Evolutionary conservation across 2,329 filamentous ascomycete species (phyloP).

Genomic region (Neopestalotiopsis rosae): DNA sequence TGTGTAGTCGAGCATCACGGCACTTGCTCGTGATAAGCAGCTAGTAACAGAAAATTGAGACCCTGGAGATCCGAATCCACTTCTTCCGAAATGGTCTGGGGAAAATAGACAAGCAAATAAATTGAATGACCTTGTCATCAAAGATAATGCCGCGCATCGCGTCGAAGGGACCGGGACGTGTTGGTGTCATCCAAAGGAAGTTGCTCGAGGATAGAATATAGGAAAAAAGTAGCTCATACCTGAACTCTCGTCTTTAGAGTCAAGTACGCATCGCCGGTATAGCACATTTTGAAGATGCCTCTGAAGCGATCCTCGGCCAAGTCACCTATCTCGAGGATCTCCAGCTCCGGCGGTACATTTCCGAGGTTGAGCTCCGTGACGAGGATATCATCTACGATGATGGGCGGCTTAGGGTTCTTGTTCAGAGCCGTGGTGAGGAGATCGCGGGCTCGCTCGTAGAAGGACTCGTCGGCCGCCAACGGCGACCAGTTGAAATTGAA

Average conservation of each 20-base stretch:
- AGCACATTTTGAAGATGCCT: conserved; percentile 99
- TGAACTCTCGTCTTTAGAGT: conserved; percentile 96
- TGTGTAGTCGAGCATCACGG: conserved; percentile 17
- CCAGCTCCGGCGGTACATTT: conserved; percentile 90
- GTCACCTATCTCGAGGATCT: conserved; percentile 97
- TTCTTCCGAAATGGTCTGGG: conserved; percentile 11
- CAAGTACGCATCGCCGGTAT: conserved; percentile 92
- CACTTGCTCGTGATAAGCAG: conserved; percentile 26
- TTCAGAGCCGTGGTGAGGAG: conserved; percentile 94
- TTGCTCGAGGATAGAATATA: neutral
- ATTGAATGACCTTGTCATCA: neutral
- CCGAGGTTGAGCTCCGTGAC: conserved; percentile 98
- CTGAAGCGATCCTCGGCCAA: conserved; percentile 95
- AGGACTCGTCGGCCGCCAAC: conserved; percentile 90
- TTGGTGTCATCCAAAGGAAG: neutral
- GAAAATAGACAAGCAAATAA: conserved; percentile 9
- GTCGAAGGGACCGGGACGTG: neutral
- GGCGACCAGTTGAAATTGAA: conserved; percentile 99
- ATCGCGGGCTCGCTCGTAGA: conserved; percentile 89
- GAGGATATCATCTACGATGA: conserved; percentile 99
- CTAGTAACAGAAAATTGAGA: neutral
- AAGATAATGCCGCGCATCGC: neutral
- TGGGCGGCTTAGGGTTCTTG: conserved; percentile 96
- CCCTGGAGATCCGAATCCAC: conserved; percentile 12
- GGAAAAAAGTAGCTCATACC: conserved; percentile 53